Conservation (phyloP, 2,329 filamentous ascomycete genomes). For the Boeremia lycopersici region DNA sequence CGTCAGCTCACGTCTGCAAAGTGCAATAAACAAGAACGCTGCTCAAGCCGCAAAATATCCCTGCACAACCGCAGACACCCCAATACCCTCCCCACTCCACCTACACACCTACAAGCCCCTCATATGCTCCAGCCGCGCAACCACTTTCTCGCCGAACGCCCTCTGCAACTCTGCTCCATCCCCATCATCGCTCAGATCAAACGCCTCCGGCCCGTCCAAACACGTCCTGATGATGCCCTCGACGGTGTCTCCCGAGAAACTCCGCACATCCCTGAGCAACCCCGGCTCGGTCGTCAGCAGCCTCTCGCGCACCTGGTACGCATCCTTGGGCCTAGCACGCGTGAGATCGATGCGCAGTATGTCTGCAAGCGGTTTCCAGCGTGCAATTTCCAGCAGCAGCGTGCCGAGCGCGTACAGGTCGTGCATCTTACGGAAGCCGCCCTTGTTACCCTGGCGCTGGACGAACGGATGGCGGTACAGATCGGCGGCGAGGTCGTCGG, state of each 20-base stretch:
- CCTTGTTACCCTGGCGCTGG: conserved; percentile 45
- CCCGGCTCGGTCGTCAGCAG: conserved; percentile 27
- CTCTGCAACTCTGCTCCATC: conserved; percentile 41
- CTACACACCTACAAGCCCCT: conserved; percentile 15
- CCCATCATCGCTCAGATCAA: conserved; percentile 32
- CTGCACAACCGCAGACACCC: too few relatives aligned
- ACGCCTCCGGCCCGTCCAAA: conserved; percentile 36
- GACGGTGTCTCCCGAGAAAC: conserved; percentile 31
- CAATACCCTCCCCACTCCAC: too few relatives aligned
- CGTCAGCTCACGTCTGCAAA: too few relatives aligned
- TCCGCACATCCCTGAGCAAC: conserved; percentile 31
- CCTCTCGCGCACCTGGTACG: conserved; percentile 45
- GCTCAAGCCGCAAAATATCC: too few relatives aligned
- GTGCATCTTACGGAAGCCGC: conserved; percentile 55
- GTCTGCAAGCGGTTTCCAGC: conserved; percentile 56
- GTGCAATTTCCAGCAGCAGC: conserved; percentile 60
- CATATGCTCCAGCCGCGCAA: conserved; percentile 35
- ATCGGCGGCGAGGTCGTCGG: conserved; percentile 54
- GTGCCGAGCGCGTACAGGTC: conserved; percentile 62
- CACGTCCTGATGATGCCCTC: conserved; percentile 37
- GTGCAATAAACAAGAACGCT: too few relatives aligned
- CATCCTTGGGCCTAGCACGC: conserved; percentile 48
- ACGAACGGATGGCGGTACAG: conserved; percentile 58
- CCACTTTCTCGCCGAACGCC: conserved; percentile 42
- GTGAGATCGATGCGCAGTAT: conserved; percentile 49